Conservation (phyloP, 495 filamentous ascomycete species). For the Echria macrotheca region DNA sequence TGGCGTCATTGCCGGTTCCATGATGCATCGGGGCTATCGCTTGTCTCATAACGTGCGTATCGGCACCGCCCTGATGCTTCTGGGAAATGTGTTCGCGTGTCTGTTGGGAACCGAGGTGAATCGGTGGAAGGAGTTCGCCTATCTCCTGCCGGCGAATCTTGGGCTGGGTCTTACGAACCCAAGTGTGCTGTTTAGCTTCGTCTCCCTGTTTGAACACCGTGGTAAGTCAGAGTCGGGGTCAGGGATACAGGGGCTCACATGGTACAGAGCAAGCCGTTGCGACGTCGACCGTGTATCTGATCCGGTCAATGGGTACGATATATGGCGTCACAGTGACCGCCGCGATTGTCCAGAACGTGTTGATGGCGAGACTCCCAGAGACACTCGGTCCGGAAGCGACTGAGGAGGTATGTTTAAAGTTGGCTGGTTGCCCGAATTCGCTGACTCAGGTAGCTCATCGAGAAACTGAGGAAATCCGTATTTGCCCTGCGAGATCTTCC, state of each 20-base stretch:
- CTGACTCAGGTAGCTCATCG: conserved; percentile 35
- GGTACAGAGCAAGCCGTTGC: conserved; percentile 58
- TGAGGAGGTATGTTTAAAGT: conserved; percentile 22
- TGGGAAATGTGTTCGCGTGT: conserved; percentile 54
- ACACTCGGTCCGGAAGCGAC: conserved; percentile 41
- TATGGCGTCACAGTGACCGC: conserved; percentile 60
- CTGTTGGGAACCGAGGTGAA: conserved; percentile 49
- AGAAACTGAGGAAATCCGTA: conserved; percentile 50
- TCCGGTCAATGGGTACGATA: conserved; percentile 58
- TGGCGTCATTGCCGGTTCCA: conserved; percentile 52
- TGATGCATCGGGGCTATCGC: conserved; percentile 60
- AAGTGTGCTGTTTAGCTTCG: conserved; percentile 56
- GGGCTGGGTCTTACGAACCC: conserved; percentile 62
- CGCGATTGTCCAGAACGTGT: conserved; percentile 58
- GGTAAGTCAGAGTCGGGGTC: conserved; percentile 33
- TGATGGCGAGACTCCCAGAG: conserved; percentile 46
- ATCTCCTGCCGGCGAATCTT: conserved; percentile 57
- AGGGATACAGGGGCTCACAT: conserved; percentile 9
- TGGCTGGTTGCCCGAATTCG: not conserved
- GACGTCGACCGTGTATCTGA: conserved; percentile 58
- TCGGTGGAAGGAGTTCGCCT: conserved; percentile 56
- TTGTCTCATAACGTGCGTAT: conserved; percentile 49
- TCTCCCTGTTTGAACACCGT: conserved; percentile 57
- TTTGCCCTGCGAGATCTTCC: conserved; percentile 45
- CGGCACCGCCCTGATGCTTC: conserved; percentile 53